phyloP scores from a whole-genome alignment of 208 protist species.

The Giardia muris region DNA sequence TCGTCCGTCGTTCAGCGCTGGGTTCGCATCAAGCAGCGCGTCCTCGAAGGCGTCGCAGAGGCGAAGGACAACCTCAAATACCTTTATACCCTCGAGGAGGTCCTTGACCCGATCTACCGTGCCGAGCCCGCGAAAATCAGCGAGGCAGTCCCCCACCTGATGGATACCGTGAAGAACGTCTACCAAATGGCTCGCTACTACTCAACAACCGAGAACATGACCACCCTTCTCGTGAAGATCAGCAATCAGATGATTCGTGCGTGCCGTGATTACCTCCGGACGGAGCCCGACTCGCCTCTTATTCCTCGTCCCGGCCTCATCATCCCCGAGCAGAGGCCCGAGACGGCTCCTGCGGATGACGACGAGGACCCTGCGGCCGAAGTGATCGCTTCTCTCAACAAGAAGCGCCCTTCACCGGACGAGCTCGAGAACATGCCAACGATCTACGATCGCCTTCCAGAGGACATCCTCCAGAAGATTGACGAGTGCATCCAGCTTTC shows the following conservation, averaged over 20 bases:
- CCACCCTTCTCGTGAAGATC: constrained; percentile 80
- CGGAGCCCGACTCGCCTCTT: constrained; percentile 47
- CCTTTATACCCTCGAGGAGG: constrained; percentile 75
- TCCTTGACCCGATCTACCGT: constrained; percentile 78
- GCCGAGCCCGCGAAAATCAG: constrained; percentile 67
- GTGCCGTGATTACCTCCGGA: constrained; percentile 70
- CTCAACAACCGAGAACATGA: constrained; percentile 69
- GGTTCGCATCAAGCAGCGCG: constrained; percentile 59
- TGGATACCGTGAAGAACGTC: constrained; percentile 84
- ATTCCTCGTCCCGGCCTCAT: not conserved
- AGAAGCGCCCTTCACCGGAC: not conserved
- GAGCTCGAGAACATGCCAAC: not conserved
- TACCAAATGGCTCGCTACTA: constrained; percentile 82
- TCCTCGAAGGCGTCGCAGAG: constrained; percentile 78
- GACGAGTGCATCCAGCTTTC: not conserved
- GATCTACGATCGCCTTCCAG: not conserved
- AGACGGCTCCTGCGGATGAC: not conserved
- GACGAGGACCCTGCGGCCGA: not conserved
- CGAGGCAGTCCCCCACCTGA: constrained; percentile 69
- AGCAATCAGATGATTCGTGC: constrained; percentile 77
- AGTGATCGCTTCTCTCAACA: not conserved
- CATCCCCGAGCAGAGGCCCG: not conserved
- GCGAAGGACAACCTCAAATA: constrained; percentile 91
- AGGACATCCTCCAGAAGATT: constrained; percentile 21
- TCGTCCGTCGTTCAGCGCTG: constrained; percentile 61